Percentiles rank a stretch among this genome's conserved stretches.
These are phyloP conservation scores for Ziziphus jujuba DNA, from an alignment of 306 rosid species.

Conservation along the genomic window DNA sequence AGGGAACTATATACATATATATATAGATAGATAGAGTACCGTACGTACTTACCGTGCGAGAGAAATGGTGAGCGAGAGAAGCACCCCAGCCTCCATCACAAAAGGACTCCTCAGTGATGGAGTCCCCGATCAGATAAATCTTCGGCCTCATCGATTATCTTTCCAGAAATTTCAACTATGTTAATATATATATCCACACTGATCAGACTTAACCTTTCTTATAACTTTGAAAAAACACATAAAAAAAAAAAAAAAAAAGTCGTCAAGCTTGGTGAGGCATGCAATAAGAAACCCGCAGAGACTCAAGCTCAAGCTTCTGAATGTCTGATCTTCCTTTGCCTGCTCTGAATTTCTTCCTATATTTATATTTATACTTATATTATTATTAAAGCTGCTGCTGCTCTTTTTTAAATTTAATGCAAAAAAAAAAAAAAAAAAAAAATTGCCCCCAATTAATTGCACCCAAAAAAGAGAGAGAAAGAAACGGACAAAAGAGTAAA, in stretches of 20 bases:
- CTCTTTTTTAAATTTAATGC: constrained; percentile 1
- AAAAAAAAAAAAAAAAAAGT: too few species aligned
- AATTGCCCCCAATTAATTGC: constrained; percentile 16
- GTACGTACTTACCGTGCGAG: constrained; percentile 76
- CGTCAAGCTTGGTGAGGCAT: too few species aligned
- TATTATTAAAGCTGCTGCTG: neutral
- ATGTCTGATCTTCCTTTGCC: too few species aligned
- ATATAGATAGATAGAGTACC: neutral
- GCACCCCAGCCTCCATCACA: constrained; percentile 84
- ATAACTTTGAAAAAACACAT: neutral
- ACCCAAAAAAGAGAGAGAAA: neutral
- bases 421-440: too few species aligned
- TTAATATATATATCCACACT: too few species aligned
- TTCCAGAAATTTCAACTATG: neutral
- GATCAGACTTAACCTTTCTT: neutral
- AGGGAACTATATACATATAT: neutral
- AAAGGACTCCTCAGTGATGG: constrained; percentile 76
- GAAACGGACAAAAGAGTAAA: too few species aligned
- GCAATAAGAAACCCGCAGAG: too few species aligned
- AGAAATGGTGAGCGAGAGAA: constrained; percentile 70
- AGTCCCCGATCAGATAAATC: constrained; percentile 83
- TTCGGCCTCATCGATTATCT: constrained; percentile 73
- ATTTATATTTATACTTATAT: too few species aligned
- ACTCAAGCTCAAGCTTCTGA: too few species aligned
- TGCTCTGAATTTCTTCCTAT: too few species aligned